phyloP scores from a whole-genome alignment of 345 rosid genomes.

The Cardiospermum halicacabum region DNA sequence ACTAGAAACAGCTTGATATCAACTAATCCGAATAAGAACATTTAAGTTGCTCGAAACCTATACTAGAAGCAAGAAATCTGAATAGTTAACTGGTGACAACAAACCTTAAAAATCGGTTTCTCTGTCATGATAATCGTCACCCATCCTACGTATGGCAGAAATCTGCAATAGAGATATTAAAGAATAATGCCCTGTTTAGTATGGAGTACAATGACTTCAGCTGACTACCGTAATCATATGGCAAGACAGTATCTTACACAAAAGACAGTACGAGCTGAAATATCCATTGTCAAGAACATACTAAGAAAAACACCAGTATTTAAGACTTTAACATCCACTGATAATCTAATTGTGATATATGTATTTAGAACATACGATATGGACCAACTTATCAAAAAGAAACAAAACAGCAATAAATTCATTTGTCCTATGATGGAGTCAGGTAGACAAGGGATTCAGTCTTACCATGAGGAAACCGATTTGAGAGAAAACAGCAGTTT shows the following conservation, averaged over 20 bases:
- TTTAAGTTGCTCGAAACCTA: not conserved
- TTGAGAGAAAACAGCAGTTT: not conserved
- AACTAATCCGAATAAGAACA: not conserved
- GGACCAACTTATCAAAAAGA: not conserved
- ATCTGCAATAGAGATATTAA: conserved; percentile 37
- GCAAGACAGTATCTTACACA: not conserved
- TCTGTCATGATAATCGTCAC: conserved; percentile 97
- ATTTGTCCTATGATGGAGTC: not conserved
- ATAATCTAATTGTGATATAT: not conserved
- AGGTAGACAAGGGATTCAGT: not conserved
- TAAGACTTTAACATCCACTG: not conserved
- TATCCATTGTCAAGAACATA: not conserved
- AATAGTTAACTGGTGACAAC: conserved; percentile 5
- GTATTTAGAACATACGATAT: not conserved
- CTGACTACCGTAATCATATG: not conserved
- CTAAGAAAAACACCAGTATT: not conserved
- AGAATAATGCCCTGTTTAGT: not conserved
- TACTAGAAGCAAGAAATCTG: not conserved
- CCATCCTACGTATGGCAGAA: conserved; percentile 92
- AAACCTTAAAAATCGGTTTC: conserved; percentile 83
- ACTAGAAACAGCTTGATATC: not conserved
- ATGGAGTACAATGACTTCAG: not conserved
- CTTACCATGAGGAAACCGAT: not conserved
- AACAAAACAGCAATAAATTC: not conserved
- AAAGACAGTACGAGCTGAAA: not conserved